Evolutionary conservation across 2,329 filamentous ascomycete species (phyloP).

Genomic region (Colletotrichum limetticola): DNA sequence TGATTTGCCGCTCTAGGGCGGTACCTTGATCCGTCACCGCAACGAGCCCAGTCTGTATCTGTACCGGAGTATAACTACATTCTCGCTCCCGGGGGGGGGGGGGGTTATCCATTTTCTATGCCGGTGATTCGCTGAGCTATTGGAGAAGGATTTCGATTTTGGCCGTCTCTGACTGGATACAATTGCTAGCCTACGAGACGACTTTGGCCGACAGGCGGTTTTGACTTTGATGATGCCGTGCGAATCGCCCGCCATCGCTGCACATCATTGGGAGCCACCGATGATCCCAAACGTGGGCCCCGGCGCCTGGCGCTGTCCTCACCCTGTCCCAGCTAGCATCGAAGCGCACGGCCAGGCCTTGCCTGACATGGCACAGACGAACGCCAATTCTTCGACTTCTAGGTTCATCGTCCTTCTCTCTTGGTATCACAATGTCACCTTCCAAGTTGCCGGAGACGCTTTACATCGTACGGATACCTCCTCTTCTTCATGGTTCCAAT

Average conservation of each 20-base stretch:
- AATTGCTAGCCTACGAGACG: constrained; percentile 14
- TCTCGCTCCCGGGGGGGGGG: neutral
- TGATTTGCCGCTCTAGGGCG: constrained; percentile 19
- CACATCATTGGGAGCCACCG: constrained; percentile 34
- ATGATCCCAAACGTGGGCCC: constrained; percentile 29
- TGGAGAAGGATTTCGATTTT: neutral
- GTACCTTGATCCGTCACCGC: constrained; percentile 17
- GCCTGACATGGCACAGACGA: constrained; percentile 27
- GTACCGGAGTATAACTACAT: constrained; percentile 13
- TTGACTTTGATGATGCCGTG: constrained; percentile 30
- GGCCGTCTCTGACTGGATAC: constrained; percentile 17
- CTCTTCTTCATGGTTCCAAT: constrained; percentile 16
- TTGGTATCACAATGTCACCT: constrained; percentile 30
- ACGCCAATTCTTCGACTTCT: constrained; percentile 12
- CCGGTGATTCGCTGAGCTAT: constrained; percentile 20
- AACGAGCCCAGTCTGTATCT: constrained; percentile 8
- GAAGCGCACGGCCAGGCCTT: constrained; percentile 22
- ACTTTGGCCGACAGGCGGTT: constrained; percentile 18
- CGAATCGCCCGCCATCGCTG: constrained; percentile 35
- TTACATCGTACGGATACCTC: neutral
- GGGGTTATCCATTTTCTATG: constrained; percentile 3
- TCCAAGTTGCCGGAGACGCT: constrained; percentile 21
- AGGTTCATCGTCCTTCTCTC: constrained; percentile 4
- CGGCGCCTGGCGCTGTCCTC: constrained; percentile 14
- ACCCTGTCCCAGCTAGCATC: constrained; percentile 26